These are phyloP conservation scores for Teratosphaeria zuluensis DNA, from an alignment of 2,329 filamentous ascomycete genomes.

Conservation along the genomic window DNA sequence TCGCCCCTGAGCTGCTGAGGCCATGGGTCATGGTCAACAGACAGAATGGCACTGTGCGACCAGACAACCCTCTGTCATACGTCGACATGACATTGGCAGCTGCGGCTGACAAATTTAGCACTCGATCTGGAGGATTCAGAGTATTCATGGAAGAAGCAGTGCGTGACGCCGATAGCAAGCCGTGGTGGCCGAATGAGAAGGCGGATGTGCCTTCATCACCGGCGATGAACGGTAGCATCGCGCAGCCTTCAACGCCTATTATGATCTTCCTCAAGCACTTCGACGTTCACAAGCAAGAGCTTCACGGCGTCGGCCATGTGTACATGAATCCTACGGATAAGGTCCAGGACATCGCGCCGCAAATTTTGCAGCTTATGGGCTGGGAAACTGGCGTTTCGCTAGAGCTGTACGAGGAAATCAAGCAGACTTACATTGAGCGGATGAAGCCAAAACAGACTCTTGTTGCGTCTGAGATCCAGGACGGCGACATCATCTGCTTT, in stretches of 20 bases:
- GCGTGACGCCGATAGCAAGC: constrained; percentile 58
- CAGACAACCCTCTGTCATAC: constrained; percentile 78
- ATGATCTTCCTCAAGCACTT: constrained; percentile 91
- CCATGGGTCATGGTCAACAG: constrained; percentile 98
- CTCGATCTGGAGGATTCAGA: constrained; percentile 57
- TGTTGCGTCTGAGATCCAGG: constrained; percentile 85
- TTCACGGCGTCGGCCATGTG: constrained; percentile 70
- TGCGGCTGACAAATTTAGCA: constrained; percentile 58
- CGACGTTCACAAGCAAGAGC: constrained; percentile 62
- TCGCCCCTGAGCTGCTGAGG: constrained; percentile 61
- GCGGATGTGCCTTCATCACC: constrained; percentile 40
- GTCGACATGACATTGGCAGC: constrained; percentile 59
- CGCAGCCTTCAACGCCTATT: constrained; percentile 45
- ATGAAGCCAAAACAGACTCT: constrained; percentile 88
- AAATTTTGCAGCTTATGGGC: constrained; percentile 72
- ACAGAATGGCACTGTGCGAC: constrained; percentile 91
- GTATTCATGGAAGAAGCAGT: constrained; percentile 79
- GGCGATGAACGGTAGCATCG: constrained; percentile 32
- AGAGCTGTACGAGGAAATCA: constrained; percentile 89
- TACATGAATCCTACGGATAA: constrained; percentile 84
- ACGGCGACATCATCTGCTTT: constrained; percentile 95
- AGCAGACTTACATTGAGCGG: constrained; percentile 90
- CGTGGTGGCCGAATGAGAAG: constrained; percentile 59
- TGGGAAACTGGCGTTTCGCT: constrained; percentile 61
- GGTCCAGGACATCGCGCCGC: constrained; percentile 70